Percentiles rank a stretch among this genome's conserved stretches.
These are phyloP conservation scores for Scheffersomyces parashehatae DNA, from an alignment of 1,139 yeast genomes.

Conservation along the genomic window DNA sequence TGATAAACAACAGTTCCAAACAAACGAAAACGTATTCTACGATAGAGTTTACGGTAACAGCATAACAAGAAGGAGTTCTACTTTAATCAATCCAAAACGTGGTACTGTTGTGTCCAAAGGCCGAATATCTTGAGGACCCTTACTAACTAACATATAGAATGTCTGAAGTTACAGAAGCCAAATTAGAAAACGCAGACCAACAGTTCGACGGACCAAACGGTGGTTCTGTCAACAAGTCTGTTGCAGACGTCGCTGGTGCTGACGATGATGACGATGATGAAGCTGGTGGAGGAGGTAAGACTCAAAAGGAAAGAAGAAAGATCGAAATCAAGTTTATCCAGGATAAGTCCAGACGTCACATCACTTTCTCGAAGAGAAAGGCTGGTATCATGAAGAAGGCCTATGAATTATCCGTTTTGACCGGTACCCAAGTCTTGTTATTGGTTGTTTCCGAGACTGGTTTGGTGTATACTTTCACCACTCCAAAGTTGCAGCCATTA, in stretches of 20 bases:
- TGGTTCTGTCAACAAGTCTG: slow-evolving; percentile 19
- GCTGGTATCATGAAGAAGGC: slow-evolving; percentile 99
- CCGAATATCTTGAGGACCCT: not conserved
- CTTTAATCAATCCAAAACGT: not conserved
- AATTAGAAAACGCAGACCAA: slow-evolving; percentile 39
- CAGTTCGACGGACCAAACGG: slow-evolving; percentile 26
- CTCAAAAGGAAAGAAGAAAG: slow-evolving; percentile 84
- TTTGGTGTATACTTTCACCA: slow-evolving; percentile 95
- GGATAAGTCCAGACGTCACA: slow-evolving; percentile 96
- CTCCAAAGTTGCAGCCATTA: slow-evolving; percentile 95
- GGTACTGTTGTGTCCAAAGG: not conserved
- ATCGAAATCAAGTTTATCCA: slow-evolving; percentile 96
- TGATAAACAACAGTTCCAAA: too few relatives aligned
- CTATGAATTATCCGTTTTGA: slow-evolving; percentile 89
- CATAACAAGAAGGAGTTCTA: not conserved
- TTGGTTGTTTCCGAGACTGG: slow-evolving; percentile 97
- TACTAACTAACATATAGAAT: slow-evolving; percentile 21
- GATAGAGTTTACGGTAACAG: too few relatives aligned
- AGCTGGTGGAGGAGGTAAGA: slow-evolving; percentile 51
- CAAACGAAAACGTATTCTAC: too few relatives aligned
- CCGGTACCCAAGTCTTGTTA: slow-evolving; percentile 93
- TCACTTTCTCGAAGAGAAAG: slow-evolving; percentile 94
- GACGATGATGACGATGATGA: slow-evolving; percentile 74
- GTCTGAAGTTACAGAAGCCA: slow-evolving; percentile 44
- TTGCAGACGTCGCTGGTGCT: slow-evolving; percentile 24